Conservation (phyloP, 441 rosid species). For the Erodium chrysanthum region DNA sequence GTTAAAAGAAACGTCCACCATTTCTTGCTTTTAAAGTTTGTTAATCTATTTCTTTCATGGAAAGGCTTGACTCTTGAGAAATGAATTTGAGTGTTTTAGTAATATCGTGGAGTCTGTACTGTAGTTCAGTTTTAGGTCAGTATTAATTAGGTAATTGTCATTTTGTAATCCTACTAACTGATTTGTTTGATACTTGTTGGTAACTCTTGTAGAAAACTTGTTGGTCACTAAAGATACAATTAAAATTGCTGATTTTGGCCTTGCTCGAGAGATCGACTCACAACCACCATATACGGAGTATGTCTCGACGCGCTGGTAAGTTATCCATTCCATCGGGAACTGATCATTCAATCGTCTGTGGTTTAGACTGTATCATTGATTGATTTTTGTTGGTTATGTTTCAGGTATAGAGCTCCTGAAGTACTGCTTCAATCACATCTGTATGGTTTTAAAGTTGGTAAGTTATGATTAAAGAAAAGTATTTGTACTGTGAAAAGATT, state of each 20-base stretch:
- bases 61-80: neutral
- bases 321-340: neutral
- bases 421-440: conserved; percentile 75
- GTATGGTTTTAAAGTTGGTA: conserved; percentile 79
- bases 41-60: neutral
- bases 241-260: conserved; percentile 96
- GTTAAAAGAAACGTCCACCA: neutral
- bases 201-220: conserved; percentile 46
- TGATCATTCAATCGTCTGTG: too few species aligned
- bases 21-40: neutral
- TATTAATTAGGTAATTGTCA: neutral
- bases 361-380: neutral
- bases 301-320: conserved; percentile 94
- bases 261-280: conserved; percentile 75
- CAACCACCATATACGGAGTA: conserved; percentile 84
- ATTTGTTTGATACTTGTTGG: neutral
- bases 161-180: neutral
- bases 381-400: conserved; percentile 6
- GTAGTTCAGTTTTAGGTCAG: neutral
- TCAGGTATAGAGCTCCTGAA: conserved; percentile 95
- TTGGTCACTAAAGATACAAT: conserved; percentile 61
- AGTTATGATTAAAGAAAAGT: conserved; percentile 18
- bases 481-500: neutral
- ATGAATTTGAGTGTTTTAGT: too few species aligned
- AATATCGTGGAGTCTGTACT: too few species aligned